Evolutionary conservation across 2,329 filamentous ascomycete species (phyloP).

Genomic region (Phoma sp.): DNA sequence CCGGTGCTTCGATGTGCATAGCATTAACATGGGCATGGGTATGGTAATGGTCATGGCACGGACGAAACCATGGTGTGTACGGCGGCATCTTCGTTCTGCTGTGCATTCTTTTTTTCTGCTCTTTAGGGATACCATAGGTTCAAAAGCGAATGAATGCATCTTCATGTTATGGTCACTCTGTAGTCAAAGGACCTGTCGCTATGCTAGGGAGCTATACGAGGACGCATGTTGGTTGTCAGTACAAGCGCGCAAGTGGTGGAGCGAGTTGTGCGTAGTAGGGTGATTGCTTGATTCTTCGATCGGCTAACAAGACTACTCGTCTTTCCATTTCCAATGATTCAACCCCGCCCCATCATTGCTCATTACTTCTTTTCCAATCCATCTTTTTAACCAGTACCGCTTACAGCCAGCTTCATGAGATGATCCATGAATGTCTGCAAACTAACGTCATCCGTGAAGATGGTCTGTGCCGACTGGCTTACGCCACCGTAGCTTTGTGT

Average conservation of each 20-base stretch:
- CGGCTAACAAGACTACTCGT: neutral
- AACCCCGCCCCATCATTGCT: neutral
- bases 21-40: neutral
- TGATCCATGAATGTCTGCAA: conserved; percentile 99
- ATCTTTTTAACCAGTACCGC: conserved; percentile 39
- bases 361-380: neutral
- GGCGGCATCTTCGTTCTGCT: neutral
- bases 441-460: conserved; percentile 98
- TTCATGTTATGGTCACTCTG: neutral
- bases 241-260: neutral
- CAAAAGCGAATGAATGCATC: conserved; percentile 11
- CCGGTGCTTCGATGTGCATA: neutral
- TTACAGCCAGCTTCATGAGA: conserved; percentile 79
- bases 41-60: too few relatives aligned
- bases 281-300: neutral
- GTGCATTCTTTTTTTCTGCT: neutral
- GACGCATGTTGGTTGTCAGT: neutral
- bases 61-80: neutral
- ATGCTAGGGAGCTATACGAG: too few relatives aligned
- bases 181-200: too few relatives aligned
- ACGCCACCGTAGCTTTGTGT: conserved; percentile 90
- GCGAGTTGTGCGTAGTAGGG: neutral
- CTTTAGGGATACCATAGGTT: conserved; percentile 13
- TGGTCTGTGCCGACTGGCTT: conserved; percentile 90
- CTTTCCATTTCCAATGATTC: neutral